Evolutionary conservation across 768 basidiomycete species (phyloP).

Genomic region (Pisolithus microcarpus): DNA sequence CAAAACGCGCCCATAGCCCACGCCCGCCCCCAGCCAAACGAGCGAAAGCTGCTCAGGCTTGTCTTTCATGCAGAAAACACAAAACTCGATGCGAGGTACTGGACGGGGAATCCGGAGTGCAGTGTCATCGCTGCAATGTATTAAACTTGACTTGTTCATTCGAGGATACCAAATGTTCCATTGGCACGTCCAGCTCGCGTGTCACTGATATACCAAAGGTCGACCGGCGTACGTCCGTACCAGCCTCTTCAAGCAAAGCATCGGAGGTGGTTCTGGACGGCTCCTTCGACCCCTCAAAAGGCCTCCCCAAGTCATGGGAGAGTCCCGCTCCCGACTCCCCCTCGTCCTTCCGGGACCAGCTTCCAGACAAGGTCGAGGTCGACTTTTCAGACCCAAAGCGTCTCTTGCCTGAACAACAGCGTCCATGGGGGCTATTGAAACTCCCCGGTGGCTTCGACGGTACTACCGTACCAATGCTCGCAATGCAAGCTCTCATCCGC

Average conservation of each 20-base stretch:
- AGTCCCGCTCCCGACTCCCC: slow-evolving; percentile 8
- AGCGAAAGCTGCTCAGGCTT: slow-evolving; percentile 39
- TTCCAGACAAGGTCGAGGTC: slow-evolving; percentile 19
- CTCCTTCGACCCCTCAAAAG: slow-evolving; percentile 8
- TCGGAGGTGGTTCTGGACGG: slow-evolving; percentile 18
- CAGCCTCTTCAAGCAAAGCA: slow-evolving; percentile 13
- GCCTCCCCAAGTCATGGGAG: slow-evolving; percentile 16
- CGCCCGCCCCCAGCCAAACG: slow-evolving; percentile 29
- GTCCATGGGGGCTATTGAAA: slow-evolving; percentile 35
- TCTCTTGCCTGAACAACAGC: slow-evolving; percentile 28
- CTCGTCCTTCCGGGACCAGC: slow-evolving; percentile 14
- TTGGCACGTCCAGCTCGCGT: slow-evolving; percentile 9
- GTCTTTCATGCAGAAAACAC: slow-evolving; percentile 39
- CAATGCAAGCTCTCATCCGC: slow-evolving; percentile 36
- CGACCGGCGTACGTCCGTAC: slow-evolving; percentile 20
- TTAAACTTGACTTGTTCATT: slow-evolving; percentile 41
- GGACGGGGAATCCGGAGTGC: slow-evolving; percentile 31
- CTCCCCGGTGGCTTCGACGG: slow-evolving; percentile 36
- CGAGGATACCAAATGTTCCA: slow-evolving; percentile 24
- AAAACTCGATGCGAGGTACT: slow-evolving; percentile 46
- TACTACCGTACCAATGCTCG: slow-evolving; percentile 39
- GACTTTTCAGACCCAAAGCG: slow-evolving; percentile 29
- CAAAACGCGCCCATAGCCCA: slow-evolving; percentile 27
- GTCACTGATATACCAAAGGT: slow-evolving; percentile 13
- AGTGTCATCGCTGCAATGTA: slow-evolving; percentile 47